Percentiles rank a stretch among this genome's conserved stretches.
Evolutionary conservation across 2,329 filamentous ascomycete genomes (phyloP).

Genomic region (Ascochyta rabiei): DNA sequence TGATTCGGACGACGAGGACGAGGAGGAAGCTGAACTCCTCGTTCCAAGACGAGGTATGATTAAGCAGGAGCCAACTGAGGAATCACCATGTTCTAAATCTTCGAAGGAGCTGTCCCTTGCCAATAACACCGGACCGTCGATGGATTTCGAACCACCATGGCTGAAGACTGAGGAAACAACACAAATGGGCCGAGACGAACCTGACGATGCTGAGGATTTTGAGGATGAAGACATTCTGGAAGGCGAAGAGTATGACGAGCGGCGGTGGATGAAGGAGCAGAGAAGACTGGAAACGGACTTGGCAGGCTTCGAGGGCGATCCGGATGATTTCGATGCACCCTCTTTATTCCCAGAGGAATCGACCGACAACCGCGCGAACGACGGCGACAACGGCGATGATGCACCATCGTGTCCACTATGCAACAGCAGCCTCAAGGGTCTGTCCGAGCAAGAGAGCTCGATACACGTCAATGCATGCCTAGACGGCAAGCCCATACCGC

Average conservation of each 20-base stretch:
- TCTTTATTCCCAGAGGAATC: conserved; percentile 39
- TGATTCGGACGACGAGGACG: conserved; percentile 67
- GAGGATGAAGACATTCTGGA: conserved; percentile 66
- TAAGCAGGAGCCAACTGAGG: conserved; percentile 14
- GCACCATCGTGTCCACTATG: conserved; percentile 76
- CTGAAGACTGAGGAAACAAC: conserved; percentile 58
- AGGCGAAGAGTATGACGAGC: conserved; percentile 58
- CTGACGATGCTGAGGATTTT: conserved; percentile 60
- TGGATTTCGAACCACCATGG: conserved; percentile 23
- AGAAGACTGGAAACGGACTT: conserved; percentile 59
- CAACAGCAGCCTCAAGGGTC: conserved; percentile 64
- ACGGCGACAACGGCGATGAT: conserved; percentile 25
- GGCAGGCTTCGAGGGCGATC: conserved; percentile 43
- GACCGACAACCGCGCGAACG: conserved; percentile 7
- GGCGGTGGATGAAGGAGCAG: conserved; percentile 77
- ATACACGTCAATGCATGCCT: conserved; percentile 92
- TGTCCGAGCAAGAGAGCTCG: conserved; percentile 68
- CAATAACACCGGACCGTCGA: conserved; percentile 15
- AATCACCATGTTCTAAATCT: conserved; percentile 28
- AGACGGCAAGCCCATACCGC: conserved; percentile 75
- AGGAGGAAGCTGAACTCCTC: conserved; percentile 11
- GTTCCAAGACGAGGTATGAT: conserved; percentile 32
- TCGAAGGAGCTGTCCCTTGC: conserved; percentile 20
- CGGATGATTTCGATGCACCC: conserved; percentile 60
- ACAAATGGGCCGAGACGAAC: conserved; percentile 54